phyloP scores from a whole-genome alignment of 805 yeast species.

The Jamesozyma piceae region DNA sequence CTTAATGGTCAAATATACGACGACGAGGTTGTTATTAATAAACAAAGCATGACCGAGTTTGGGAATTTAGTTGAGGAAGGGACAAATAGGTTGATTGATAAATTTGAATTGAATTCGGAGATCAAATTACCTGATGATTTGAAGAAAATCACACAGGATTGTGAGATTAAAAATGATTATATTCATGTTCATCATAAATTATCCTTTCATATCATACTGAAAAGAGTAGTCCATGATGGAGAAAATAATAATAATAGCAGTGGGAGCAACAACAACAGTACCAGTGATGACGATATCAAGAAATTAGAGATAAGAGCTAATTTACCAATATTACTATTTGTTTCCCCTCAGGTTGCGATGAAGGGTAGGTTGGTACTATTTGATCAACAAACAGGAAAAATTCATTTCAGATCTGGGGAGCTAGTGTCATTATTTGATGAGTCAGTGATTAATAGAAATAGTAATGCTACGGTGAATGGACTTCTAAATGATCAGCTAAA shows the following conservation, averaged over 20 bases:
- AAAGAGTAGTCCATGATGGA: slow-evolving; percentile 14
- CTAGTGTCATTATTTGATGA: slow-evolving; percentile 23
- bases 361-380: slow-evolving; percentile 32
- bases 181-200: slow-evolving; percentile 78
- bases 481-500: neutral
- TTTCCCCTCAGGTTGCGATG: slow-evolving; percentile 67
- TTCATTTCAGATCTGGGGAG: slow-evolving; percentile 35
- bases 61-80: slow-evolving; percentile 33
- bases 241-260: slow-evolving; percentile 40
- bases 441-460: neutral
- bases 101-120: slow-evolving; percentile 54
- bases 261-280: neutral
- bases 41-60: slow-evolving; percentile 38
- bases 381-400: slow-evolving; percentile 31
- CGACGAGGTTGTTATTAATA: slow-evolving; percentile 53
- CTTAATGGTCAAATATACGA: slow-evolving; percentile 44
- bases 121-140: slow-evolving; percentile 62
- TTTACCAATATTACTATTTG: slow-evolving; percentile 62
- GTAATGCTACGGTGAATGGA: neutral
- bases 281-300: slow-evolving; percentile 32
- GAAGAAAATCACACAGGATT: slow-evolving; percentile 71
- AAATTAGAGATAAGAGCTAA: slow-evolving; percentile 81
- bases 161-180: slow-evolving; percentile 50
- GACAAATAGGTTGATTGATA: slow-evolving; percentile 34
- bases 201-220: slow-evolving; percentile 58